phyloP scores from a whole-genome alignment of 176 grass and related monocot genomes.

The Phoenix roebelenii region DNA sequence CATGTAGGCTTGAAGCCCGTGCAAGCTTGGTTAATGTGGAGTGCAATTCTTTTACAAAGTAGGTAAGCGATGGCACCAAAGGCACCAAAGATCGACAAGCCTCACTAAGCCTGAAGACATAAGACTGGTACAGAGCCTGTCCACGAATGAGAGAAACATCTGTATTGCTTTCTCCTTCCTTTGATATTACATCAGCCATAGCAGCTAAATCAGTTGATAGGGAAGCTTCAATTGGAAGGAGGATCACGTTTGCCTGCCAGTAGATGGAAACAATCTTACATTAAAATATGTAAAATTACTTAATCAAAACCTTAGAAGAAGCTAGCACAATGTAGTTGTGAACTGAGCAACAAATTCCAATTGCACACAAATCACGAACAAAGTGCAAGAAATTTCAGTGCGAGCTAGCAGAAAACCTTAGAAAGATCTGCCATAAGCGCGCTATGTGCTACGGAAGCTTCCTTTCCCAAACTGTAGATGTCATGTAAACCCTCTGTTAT shows the following conservation, averaged over 20 bases:
- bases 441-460: constrained; percentile 61
- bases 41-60: constrained; percentile 60
- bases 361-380: constrained; percentile 11
- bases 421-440: constrained; percentile 73
- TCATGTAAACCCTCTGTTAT: constrained; percentile 90
- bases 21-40: constrained; percentile 78
- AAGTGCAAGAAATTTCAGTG: constrained; percentile 18
- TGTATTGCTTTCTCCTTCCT: constrained; percentile 52
- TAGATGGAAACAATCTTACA: too few relatives aligned
- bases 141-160: constrained; percentile 55
- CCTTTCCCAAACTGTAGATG: constrained; percentile 66
- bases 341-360: too few relatives aligned
- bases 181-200: constrained; percentile 52
- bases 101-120: constrained; percentile 68
- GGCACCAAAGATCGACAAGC: constrained; percentile 59
- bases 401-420: constrained; percentile 40
- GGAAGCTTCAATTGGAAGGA: constrained; percentile 84
- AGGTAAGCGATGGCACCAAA: constrained; percentile 52
- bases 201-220: constrained; percentile 64
- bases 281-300: too few relatives aligned
- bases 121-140: constrained; percentile 78
- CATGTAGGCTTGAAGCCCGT: constrained; percentile 75
- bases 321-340: too few relatives aligned
- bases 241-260: constrained; percentile 61
- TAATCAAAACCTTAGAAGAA: too few relatives aligned